Base-by-base conservation (phyloP, 2,329 filamentous ascomycete species). In the Anisogramma anomala region DNA sequence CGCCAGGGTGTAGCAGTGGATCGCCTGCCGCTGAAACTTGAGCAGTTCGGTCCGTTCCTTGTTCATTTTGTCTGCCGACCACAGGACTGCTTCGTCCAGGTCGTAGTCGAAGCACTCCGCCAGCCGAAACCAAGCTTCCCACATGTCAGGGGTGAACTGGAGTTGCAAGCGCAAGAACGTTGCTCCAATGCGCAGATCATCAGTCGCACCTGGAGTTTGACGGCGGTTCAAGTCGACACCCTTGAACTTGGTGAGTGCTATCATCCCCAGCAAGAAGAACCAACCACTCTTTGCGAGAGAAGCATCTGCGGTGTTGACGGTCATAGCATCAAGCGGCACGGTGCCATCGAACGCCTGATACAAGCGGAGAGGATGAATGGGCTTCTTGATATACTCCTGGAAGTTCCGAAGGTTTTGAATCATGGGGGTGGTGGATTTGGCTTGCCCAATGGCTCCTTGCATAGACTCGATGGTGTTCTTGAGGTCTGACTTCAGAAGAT, bases 391-490 rank as follows among this genome's bases (percentile, higher is more conserved):
- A 53, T 84, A 91, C 20, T 84, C 74, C 3, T 78, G 82, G 42
- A 91, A 80, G 48, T 94, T 79, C 40, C 86, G 81, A 42, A 85
- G 72, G 58, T 98, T 98, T 58, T 91, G 82, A n/a, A 81, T 72
- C 61, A 94, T 80, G 47, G 87, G 79, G 4, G 84, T 76, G 1
- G 81, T 82, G 10, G 81, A 76, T 58, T 88, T 94, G 20, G 82
- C 76, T 40, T 75, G 74, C 1, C 85, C 86, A 40, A 96, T 81
- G 4, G 84, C 81, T 50, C 85, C 79, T 57, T 96, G 88, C 62
- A 98, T 85, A 51, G 88, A 87, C 45, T 98, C 91, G 44, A 98
- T 91, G 0, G 87, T 86, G 13, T 72, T 77, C 57, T 89, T 93
- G 40, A 98, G 68, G 42, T 96, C 86, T 13, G 87, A 91, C 58